phyloP scores from a whole-genome alignment of 2,329 filamentous ascomycete genomes.

The Colletotrichum sp. region DNA sequence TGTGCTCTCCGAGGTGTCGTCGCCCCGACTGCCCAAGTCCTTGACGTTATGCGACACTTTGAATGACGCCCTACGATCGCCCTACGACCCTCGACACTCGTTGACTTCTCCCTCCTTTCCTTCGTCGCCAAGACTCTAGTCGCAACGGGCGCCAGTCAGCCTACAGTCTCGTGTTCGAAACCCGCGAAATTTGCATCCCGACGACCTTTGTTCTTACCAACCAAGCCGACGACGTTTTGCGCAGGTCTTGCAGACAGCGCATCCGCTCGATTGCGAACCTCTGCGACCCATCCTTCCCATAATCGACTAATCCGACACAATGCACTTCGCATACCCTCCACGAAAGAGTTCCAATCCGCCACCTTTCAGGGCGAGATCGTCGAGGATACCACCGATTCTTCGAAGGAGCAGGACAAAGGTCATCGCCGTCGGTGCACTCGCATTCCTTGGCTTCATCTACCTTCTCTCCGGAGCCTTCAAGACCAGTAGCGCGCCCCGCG shows the following conservation, averaged over 20 bases:
- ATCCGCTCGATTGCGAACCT: not conserved
- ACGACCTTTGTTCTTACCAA: not conserved
- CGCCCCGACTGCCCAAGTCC: not conserved
- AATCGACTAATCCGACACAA: constrained; percentile 41
- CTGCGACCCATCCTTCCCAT: not conserved
- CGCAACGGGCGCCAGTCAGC: constrained; percentile 15
- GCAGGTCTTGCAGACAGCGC: not conserved
- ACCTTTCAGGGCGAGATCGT: constrained; percentile 69
- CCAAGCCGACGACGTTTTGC: not conserved
- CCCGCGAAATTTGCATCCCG: not conserved
- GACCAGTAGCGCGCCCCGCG: constrained; percentile 21
- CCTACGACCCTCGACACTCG: not conserved
- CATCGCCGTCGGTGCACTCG: constrained; percentile 58
- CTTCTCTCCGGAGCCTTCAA: constrained; percentile 49
- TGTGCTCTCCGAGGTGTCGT: not conserved
- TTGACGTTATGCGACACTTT: constrained; percentile 13
- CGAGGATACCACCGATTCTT: constrained; percentile 50
- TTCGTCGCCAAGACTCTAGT: constrained; percentile 11
- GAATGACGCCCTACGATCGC: not conserved
- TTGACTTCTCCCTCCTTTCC: constrained; percentile 16
- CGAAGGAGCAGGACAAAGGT: constrained; percentile 69
- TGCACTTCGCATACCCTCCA: constrained; percentile 91
- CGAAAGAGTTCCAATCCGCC: constrained; percentile 82
- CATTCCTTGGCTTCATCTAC: constrained; percentile 64
- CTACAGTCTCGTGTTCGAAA: constrained; percentile 5